Conservation (phyloP, 2,329 filamentous ascomycete species). For the Talaromyces sp. region DNA sequence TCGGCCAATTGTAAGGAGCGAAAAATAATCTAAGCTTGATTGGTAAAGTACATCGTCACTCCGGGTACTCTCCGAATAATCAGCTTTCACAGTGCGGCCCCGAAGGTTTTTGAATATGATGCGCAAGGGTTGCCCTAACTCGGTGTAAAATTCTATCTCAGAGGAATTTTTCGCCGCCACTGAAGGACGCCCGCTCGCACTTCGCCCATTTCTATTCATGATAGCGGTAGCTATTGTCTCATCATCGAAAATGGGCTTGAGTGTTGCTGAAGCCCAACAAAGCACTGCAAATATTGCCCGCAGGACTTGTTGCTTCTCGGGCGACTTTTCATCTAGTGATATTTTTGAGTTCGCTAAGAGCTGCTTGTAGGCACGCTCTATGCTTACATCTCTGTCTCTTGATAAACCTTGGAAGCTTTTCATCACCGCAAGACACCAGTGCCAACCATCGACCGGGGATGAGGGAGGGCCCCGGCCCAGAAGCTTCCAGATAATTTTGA, state of each 20-base stretch:
- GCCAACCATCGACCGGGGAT: background rate
- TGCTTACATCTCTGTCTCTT: background rate
- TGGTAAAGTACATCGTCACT: slow-evolving; percentile 9
- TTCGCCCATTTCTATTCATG: background rate
- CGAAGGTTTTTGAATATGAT: background rate
- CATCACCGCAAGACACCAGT: background rate
- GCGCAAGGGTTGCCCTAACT: background rate
- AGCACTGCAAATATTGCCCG: background rate
- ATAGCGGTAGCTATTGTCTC: background rate
- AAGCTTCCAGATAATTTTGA: background rate
- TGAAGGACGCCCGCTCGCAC: background rate
- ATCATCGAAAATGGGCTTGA: background rate
- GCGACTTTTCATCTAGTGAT: background rate
- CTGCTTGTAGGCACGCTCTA: background rate
- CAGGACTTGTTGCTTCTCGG: background rate
- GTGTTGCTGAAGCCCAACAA: background rate
- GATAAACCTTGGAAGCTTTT: background rate
- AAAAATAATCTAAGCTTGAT: slow-evolving; percentile 14
- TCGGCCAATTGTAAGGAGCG: slow-evolving; percentile 13
- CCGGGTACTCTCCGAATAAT: background rate
- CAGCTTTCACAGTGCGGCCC: background rate
- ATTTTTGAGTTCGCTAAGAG: background rate
- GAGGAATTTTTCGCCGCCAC: background rate
- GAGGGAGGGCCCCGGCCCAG: background rate
- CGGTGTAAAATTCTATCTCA: background rate